Evolutionary conservation across 1,284 basidiomycete genomes (phyloP).

Genomic region (Cystobasidiaceae sp.): DNA sequence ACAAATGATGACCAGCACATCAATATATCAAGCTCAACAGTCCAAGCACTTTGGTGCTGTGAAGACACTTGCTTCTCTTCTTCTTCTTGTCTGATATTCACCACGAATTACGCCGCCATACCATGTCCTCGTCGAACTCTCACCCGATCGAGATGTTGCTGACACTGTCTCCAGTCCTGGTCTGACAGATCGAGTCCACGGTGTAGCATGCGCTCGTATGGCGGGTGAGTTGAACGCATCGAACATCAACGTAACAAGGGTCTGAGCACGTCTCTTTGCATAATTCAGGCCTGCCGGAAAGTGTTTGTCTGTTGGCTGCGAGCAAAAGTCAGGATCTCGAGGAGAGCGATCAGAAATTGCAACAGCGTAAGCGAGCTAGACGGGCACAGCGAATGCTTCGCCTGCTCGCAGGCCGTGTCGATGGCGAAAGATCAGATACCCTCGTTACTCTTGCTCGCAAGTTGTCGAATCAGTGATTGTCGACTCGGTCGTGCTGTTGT

Average conservation of each 20-base stretch:
- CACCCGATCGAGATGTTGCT: no score
- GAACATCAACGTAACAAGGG: no score
- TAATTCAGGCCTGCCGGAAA: slow-evolving; percentile 9
- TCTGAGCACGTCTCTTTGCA: background rate
- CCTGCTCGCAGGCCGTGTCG: background rate
- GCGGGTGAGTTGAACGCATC: slow-evolving; percentile 8
- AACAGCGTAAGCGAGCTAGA: background rate
- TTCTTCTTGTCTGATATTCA: slow-evolving; percentile 23
- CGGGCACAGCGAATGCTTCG: background rate
- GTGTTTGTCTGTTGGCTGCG: slow-evolving; percentile 19
- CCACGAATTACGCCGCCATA: no score
- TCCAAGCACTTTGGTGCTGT: slow-evolving; percentile 22
- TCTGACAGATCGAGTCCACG: slow-evolving; percentile 27
- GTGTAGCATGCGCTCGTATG: slow-evolving; percentile 27
- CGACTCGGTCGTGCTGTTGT: no score
- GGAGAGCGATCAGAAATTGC: background rate
- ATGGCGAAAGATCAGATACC: no score
- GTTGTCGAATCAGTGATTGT: no score
- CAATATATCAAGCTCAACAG: slow-evolving; percentile 33
- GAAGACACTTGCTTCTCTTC: slow-evolving; percentile 26
- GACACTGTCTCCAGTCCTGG: slow-evolving; percentile 6
- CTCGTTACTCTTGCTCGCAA: background rate
- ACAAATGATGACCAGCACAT: slow-evolving; percentile 28
- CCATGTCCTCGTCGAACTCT: no score
- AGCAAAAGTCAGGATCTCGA: slow-evolving; percentile 21